A percentile compares a stretch with the other conserved stretches of the same genome.
Conservation (phyloP, 2,329 filamentous ascomycete genomes). For the Penicillium sp. region DNA sequence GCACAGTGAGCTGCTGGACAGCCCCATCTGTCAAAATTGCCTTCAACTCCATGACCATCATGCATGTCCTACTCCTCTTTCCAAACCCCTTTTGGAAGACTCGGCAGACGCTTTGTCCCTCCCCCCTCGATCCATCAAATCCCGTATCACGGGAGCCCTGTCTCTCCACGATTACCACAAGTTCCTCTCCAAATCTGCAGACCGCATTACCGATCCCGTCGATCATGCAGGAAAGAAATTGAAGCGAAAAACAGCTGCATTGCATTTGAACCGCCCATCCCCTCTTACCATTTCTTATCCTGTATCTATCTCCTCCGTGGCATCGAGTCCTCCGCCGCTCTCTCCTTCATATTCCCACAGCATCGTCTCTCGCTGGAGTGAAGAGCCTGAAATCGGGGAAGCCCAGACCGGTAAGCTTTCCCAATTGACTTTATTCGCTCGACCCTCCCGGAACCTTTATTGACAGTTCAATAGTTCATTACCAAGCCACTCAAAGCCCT, state of each 20-base stretch:
- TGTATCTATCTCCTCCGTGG: constrained; percentile 28
- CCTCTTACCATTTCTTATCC: constrained; percentile 19
- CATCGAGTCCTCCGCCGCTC: constrained; percentile 38
- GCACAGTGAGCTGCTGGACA: constrained; percentile 19
- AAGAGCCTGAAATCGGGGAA: constrained; percentile 29
- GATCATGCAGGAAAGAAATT: constrained; percentile 31
- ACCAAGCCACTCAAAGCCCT: constrained; percentile 12
- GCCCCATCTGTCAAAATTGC: constrained; percentile 17
- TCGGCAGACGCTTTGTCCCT: constrained; percentile 17
- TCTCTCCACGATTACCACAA: constrained; percentile 41
- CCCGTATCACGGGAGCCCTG: constrained; percentile 24
- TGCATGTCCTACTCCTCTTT: constrained; percentile 18
- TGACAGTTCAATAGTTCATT: constrained; percentile 9
- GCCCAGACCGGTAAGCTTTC: constrained; percentile 18
- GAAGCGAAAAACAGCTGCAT: constrained; percentile 34
- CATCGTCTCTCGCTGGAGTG: constrained; percentile 29
- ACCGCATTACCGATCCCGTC: constrained; percentile 24
- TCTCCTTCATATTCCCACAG: constrained; percentile 40
- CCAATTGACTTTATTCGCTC: neutral
- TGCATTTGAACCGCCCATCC: constrained; percentile 31
- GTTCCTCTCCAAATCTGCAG: constrained; percentile 28
- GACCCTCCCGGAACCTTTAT: neutral
- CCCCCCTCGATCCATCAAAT: constrained; percentile 21
- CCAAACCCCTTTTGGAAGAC: constrained; percentile 18
- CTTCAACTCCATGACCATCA: constrained; percentile 15